Percentiles rank a stretch among this genome's conserved stretches.
phyloP scores from a whole-genome alignment of 148 eudicot species.

The Rhododendron griersonianum region DNA sequence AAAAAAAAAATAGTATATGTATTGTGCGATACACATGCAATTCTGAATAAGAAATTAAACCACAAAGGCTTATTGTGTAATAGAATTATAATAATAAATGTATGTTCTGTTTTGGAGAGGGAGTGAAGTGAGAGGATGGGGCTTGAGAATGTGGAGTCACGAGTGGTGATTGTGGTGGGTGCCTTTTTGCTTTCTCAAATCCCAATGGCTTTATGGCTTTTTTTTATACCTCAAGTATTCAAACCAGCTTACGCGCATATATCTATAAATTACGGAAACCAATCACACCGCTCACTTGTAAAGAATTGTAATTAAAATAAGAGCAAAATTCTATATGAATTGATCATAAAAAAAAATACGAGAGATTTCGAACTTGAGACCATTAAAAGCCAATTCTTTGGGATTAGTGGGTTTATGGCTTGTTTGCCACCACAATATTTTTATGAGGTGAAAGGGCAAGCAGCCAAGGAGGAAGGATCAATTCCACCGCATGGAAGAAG shows the following conservation, averaged over 20 bases:
- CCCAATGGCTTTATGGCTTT: not conserved
- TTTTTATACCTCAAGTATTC: not conserved
- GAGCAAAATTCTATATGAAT: too few relatives aligned
- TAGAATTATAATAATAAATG: not conserved
- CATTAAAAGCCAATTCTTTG: not conserved
- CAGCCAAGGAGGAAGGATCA: not conserved
- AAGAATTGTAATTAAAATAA: too few relatives aligned
- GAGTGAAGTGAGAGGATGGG: not conserved
- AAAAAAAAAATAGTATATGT: not conserved
- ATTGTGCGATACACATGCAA: not conserved
- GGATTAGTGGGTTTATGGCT: not conserved
- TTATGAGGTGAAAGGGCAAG: not conserved
- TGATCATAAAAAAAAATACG: not conserved
- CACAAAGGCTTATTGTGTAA: not conserved
- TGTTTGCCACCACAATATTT: not conserved
- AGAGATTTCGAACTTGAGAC: too few relatives aligned
- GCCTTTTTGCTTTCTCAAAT: not conserved
- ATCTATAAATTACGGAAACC: not conserved
- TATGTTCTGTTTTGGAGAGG: not conserved
- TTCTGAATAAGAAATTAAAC: not conserved
- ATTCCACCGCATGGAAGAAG: not conserved
- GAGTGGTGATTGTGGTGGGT: not conserved
- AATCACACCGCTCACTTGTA: too few relatives aligned
- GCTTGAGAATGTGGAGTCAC: not conserved
- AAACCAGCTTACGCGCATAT: fast-evolving